A percentile compares a stretch with the other conserved stretches of the same genome.
Evolutionary conservation across 352 stramenopile species (phyloP).

Genomic region (Phytophthora agathidicida): DNA sequence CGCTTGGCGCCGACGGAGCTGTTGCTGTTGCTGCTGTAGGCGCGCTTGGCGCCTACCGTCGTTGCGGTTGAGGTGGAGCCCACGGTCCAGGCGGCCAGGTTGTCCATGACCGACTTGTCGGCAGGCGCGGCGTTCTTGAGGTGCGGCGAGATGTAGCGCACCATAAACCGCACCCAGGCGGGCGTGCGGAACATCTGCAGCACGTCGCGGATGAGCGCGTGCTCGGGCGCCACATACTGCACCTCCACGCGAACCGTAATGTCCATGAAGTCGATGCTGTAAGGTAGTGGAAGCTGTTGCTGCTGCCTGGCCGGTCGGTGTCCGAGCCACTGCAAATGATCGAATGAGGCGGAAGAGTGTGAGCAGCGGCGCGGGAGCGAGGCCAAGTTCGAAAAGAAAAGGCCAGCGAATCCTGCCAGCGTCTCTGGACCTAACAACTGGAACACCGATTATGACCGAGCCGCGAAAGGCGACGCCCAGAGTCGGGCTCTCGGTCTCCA

Average conservation of each 20-base stretch:
- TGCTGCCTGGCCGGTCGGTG: conserved; percentile 12
- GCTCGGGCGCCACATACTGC: conserved; percentile 74
- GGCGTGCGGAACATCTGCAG: conserved; percentile 85
- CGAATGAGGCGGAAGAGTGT: conserved; percentile 41
- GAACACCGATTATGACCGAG: conserved; percentile 25
- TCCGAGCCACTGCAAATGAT: conserved; percentile 39
- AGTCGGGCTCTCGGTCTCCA: conserved; percentile 18
- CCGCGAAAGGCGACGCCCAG: conserved; percentile 21
- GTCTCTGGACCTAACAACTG: conserved; percentile 39
- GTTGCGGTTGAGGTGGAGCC: too few relatives aligned
- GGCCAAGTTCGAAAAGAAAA: conserved; percentile 41
- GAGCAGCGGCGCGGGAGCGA: conserved; percentile 30
- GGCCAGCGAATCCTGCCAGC: conserved; percentile 21
- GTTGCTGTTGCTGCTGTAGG: background rate
- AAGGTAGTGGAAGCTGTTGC: too few relatives aligned
- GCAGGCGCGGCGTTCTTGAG: conserved; percentile 82
- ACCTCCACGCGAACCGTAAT: conserved; percentile 84
- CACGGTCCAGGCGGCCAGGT: conserved; percentile 39
- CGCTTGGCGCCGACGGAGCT: conserved; percentile 22
- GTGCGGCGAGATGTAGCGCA: conserved; percentile 85
- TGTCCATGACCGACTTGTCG: conserved; percentile 73
- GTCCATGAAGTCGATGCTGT: too few relatives aligned
- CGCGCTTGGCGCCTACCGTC: conserved; percentile 6
- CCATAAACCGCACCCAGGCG: conserved; percentile 86
- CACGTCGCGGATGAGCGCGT: conserved; percentile 70